phyloP scores from a whole-genome alignment of 768 basidiomycete species.

The Chalciporus pseudorubinellus region DNA sequence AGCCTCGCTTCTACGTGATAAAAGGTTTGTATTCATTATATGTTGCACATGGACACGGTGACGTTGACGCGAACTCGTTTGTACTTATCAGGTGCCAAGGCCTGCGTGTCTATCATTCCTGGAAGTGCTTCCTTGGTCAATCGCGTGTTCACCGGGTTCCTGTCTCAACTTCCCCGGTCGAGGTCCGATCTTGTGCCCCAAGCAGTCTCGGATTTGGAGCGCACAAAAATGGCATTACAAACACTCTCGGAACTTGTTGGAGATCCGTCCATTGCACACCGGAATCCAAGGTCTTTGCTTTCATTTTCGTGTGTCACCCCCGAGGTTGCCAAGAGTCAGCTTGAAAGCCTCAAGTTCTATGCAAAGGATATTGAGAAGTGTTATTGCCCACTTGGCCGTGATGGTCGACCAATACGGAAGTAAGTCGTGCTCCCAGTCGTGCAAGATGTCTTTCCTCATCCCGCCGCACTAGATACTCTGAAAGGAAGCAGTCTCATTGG shows the following conservation, averaged over 20 bases:
- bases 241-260: constrained; percentile 51
- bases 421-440: constrained; percentile 30
- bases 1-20: constrained; percentile 54
- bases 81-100: constrained; percentile 45
- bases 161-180: constrained; percentile 49
- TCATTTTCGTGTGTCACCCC: constrained; percentile 65
- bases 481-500: constrained; percentile 59
- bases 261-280: constrained; percentile 43
- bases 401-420: constrained; percentile 64
- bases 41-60: not conserved
- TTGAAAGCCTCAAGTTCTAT: constrained; percentile 47
- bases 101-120: constrained; percentile 53
- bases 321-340: constrained; percentile 52
- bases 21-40: constrained; percentile 46
- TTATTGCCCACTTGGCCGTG: constrained; percentile 54
- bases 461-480: constrained; percentile 47
- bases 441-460: constrained; percentile 2
- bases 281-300: constrained; percentile 58
- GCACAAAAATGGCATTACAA: constrained; percentile 54
- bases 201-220: constrained; percentile 36
- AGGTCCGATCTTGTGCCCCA: constrained; percentile 48
- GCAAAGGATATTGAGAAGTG: constrained; percentile 42
- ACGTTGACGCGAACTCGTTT: not conserved
- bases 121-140: constrained; percentile 61
- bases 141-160: constrained; percentile 60